phyloP scores from a whole-genome alignment of 371 early-diverging fungal genomes.

The Syncephalastrum monosporum region DNA sequence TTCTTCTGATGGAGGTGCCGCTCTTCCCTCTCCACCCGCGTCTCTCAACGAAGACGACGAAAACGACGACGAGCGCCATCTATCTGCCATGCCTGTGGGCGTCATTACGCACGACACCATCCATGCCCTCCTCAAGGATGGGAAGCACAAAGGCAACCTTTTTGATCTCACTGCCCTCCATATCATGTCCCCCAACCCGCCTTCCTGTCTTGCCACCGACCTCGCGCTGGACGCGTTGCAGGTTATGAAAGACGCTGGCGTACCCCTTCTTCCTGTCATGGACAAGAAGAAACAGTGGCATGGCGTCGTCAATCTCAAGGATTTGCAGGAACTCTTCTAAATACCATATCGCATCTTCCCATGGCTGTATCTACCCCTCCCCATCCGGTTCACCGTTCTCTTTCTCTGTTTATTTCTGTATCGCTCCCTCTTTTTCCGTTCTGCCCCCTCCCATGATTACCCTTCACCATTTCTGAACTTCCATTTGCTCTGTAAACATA shows the following conservation, averaged over 20 bases:
- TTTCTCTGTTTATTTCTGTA: no score
- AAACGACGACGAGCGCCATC: not conserved
- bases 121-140: slow-evolving; percentile 27
- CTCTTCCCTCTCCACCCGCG: slow-evolving; percentile 8
- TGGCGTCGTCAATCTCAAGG: slow-evolving; percentile 45
- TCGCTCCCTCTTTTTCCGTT: no score
- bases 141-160: slow-evolving; percentile 28
- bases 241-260: slow-evolving; percentile 21
- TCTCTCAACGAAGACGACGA: slow-evolving; percentile 6
- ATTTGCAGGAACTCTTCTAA: slow-evolving; percentile 46
- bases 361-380: no score
- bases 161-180: slow-evolving; percentile 40
- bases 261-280: slow-evolving; percentile 42
- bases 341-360: not conserved
- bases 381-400: no score
- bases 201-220: slow-evolving; percentile 25
- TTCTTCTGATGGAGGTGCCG: slow-evolving; percentile 12
- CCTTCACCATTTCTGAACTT: no score
- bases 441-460: no score
- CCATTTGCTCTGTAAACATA: no score
- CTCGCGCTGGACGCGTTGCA: slow-evolving; percentile 40
- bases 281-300: slow-evolving; percentile 26
- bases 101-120: slow-evolving; percentile 48
- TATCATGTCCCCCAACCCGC: slow-evolving; percentile 38
- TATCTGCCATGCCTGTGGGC: slow-evolving; percentile 13